Conservation (phyloP, 768 basidiomycete genomes). For the Serpula lacrymans region DNA sequence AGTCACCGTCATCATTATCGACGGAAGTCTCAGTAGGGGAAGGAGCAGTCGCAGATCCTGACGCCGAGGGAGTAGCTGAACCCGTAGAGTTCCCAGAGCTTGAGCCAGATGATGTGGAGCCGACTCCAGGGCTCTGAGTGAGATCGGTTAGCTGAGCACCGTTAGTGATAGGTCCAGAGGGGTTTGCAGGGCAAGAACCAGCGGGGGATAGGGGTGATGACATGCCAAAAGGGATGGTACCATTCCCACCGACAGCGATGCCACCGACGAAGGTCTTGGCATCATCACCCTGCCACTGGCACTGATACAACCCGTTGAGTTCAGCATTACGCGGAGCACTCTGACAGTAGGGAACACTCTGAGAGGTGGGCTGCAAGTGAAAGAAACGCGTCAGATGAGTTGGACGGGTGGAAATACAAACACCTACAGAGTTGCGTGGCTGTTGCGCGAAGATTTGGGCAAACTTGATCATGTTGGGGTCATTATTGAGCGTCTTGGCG, state of each 20-base stretch:
- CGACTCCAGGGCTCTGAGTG: constrained; percentile 33
- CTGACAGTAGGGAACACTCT: constrained; percentile 51
- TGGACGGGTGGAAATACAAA: neutral
- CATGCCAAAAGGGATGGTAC: constrained; percentile 53
- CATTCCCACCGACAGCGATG: constrained; percentile 37
- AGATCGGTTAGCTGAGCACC: constrained; percentile 40
- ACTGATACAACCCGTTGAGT: constrained; percentile 55
- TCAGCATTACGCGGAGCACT: constrained; percentile 48
- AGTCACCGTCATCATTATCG: constrained; percentile 3
- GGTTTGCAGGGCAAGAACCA: constrained; percentile 50
- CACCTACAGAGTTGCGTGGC: constrained; percentile 50
- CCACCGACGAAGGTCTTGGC: constrained; percentile 44
- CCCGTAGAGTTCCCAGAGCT: constrained; percentile 1
- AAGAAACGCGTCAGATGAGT: neutral
- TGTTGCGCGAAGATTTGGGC: constrained; percentile 57
- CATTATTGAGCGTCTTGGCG: constrained; percentile 40
- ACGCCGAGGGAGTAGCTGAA: constrained; percentile 8
- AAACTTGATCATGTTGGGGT: constrained; percentile 45
- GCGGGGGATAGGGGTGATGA: constrained; percentile 37
- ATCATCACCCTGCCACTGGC: constrained; percentile 50
- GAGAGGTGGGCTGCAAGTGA: constrained; percentile 35
- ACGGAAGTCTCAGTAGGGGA: constrained; percentile 4
- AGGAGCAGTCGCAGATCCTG: constrained; percentile 2
- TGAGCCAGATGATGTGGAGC: neutral
- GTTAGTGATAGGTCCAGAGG: constrained; percentile 46